Percentiles rank a stretch among this genome's conserved stretches.
Evolutionary conservation across 1,284 basidiomycete species (phyloP).

Genomic region (Ganoderma lingzhi): DNA sequence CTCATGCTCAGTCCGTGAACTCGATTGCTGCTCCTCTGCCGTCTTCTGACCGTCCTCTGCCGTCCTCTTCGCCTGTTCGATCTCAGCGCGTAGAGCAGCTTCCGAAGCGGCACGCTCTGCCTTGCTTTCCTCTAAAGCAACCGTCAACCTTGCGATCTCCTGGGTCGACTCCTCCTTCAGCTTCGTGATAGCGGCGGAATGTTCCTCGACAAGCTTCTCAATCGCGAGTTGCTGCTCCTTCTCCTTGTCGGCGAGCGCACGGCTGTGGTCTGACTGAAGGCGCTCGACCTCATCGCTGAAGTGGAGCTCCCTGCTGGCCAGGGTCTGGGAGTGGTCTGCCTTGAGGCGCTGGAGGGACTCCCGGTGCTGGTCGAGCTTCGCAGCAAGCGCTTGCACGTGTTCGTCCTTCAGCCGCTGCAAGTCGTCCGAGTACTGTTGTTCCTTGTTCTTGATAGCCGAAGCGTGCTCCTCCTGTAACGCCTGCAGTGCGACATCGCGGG

Average conservation of each 20-base stretch:
- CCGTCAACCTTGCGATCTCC: conserved; percentile 59
- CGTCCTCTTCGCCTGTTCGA: conserved; percentile 55
- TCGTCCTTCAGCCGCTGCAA: conserved; percentile 69
- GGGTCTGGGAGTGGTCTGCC: conserved; percentile 63
- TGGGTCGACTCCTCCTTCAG: conserved; percentile 58
- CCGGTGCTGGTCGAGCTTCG: conserved; percentile 67
- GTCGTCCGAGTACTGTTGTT: conserved; percentile 67
- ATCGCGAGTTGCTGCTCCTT: conserved; percentile 58
- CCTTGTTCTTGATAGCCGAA: conserved; percentile 69
- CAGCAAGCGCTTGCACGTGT: conserved; percentile 58
- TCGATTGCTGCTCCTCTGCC: conserved; percentile 46
- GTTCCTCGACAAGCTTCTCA: conserved; percentile 48
- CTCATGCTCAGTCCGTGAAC: conserved; percentile 58
- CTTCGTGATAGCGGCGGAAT: conserved; percentile 49
- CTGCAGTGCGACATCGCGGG: conserved; percentile 63
- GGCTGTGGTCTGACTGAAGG: conserved; percentile 63
- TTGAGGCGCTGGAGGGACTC: conserved; percentile 50
- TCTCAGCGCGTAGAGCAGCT: conserved; percentile 52
- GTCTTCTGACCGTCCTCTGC: conserved; percentile 21
- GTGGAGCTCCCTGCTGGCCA: conserved; percentile 66
- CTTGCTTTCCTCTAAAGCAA: conserved; percentile 53
- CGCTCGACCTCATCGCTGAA: conserved; percentile 68
- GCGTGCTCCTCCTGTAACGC: conserved; percentile 75
- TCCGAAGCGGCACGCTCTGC: conserved; percentile 52
- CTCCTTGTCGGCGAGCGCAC: conserved; percentile 59